These are phyloP conservation scores for Citrus sp. DNA, from an alignment of 345 rosid species.

Conservation along the genomic window DNA sequence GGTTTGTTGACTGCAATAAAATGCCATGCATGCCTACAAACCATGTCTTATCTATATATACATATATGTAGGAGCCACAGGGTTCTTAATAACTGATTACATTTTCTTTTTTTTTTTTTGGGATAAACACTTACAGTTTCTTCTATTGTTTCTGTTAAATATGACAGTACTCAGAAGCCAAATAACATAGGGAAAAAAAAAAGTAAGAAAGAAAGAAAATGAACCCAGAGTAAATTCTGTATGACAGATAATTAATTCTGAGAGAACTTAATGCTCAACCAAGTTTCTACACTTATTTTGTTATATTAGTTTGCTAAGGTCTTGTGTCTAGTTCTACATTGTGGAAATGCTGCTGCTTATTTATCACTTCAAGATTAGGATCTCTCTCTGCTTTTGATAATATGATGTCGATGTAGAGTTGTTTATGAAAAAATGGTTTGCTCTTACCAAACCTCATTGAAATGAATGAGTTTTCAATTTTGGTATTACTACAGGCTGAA, in stretches of 20 bases:
- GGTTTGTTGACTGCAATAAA: not conserved
- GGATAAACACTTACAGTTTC: not conserved
- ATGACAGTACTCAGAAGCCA: not conserved
- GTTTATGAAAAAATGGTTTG: not conserved
- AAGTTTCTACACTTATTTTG: not conserved
- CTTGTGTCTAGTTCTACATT: not conserved
- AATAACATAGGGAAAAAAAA: not conserved
- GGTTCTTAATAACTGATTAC: not conserved
- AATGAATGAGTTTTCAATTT: slow-evolving; percentile 11
- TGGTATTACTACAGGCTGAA: slow-evolving; percentile 59
- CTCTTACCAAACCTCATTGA: not conserved
- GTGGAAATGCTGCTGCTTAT: not conserved
- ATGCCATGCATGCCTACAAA: not conserved
- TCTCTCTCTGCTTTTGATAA: not conserved
- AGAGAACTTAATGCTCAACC: not conserved
- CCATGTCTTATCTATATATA: not conserved
- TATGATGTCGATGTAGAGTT: not conserved
- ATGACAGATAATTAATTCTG: not conserved
- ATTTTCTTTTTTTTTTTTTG: not conserved
- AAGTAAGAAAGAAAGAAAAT: not conserved
- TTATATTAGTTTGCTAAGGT: not conserved
- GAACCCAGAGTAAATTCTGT: not conserved
- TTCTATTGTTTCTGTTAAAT: not conserved
- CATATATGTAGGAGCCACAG: not conserved
- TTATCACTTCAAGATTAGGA: not conserved